Evolutionary conservation across 352 stramenopile genomes (phyloP), one percentile per base, ranked within the genome.

Genomic region (Peronospora tabacina): DNA sequence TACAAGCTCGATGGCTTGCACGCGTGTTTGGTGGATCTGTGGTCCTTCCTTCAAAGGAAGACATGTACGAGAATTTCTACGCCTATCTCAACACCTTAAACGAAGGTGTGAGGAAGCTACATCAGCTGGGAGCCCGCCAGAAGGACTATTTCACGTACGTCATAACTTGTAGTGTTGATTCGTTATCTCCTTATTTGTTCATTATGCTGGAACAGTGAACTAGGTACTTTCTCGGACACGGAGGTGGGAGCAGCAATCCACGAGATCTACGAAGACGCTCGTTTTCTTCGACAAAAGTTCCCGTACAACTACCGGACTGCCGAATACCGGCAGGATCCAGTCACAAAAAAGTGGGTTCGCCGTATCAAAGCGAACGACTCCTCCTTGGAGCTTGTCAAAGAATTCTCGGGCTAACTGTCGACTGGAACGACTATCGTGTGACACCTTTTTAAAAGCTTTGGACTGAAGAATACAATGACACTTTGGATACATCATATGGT

Each of bases 1-100:
- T 89, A n/a, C 80, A 91, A 52, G 63, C 63, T 47, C 78, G 78
- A 50, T 89, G 77, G 80, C 65, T 80, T 16, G 69, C 74, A 1
- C 58, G 55, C 5, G 75, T 91, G 13, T 91, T 86, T 52, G 38
- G 40, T 30, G 70, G 66, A 6, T 56, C 44, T 1, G 33, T 36
- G 11, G 2, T 49, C 16, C 63, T 91, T 29, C 75, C 80, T 10
- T 68, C 75, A 13, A 82, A 82, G 44, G 58, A 84, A 41, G 60
- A 74, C 12, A 89, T 91, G 80, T 86, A 87, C 39, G 58, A 70
- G 8, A 61, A 79, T 28, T 82, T 87, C 29, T 68, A 71, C 15
- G 54, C 67, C 0, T 68, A 82, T 28, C 30, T 85, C 0, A 33
- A 52, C 11, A 49, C 65, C 44, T 57, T 85, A 4, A 55, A 70